Conservation (phyloP, 2,329 filamentous ascomycete species). For the Ascocoryne sarcoides region DNA sequence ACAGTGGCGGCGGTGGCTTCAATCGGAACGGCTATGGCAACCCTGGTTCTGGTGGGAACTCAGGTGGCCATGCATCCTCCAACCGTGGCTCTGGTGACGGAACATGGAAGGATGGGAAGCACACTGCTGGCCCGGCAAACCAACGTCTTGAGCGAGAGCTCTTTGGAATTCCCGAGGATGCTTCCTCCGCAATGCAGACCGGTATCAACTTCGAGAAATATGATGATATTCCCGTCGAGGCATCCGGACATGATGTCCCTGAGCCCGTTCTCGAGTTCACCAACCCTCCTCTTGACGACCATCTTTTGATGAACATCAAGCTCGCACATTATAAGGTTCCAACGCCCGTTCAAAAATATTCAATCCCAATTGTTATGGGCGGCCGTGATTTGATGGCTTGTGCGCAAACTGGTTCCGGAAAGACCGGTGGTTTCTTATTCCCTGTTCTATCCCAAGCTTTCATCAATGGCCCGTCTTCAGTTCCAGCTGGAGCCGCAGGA, state of each 20-base stretch:
- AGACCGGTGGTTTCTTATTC: constrained; percentile 99
- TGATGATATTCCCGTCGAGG: constrained; percentile 97
- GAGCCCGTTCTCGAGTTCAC: constrained; percentile 86
- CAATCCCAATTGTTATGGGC: constrained; percentile 96
- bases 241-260: constrained; percentile 85
- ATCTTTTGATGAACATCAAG: constrained; percentile 86
- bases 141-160: constrained; percentile 88
- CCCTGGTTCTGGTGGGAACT: constrained; percentile 30
- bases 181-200: constrained; percentile 66
- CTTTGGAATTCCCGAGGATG: constrained; percentile 84
- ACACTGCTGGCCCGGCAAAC: constrained; percentile 83
- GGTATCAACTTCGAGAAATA: constrained; percentile 99
- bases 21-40: constrained; percentile 52
- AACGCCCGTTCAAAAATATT: constrained; percentile 98
- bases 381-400: constrained; percentile 99
- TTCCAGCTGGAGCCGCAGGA: constrained; percentile 54
- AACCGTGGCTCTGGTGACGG: constrained; percentile 86
- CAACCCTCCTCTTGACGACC: constrained; percentile 91
- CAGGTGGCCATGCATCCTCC: constrained; percentile 33
- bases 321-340: constrained; percentile 91
- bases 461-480: constrained; percentile 70
- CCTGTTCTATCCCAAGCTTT: constrained; percentile 98
- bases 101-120: constrained; percentile 94
- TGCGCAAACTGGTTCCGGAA: constrained; percentile 98
- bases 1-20: constrained; percentile 15